These are phyloP conservation scores for Raddia guianensis DNA, from an alignment of 176 grass and related monocot species.

Conservation along the genomic window DNA sequence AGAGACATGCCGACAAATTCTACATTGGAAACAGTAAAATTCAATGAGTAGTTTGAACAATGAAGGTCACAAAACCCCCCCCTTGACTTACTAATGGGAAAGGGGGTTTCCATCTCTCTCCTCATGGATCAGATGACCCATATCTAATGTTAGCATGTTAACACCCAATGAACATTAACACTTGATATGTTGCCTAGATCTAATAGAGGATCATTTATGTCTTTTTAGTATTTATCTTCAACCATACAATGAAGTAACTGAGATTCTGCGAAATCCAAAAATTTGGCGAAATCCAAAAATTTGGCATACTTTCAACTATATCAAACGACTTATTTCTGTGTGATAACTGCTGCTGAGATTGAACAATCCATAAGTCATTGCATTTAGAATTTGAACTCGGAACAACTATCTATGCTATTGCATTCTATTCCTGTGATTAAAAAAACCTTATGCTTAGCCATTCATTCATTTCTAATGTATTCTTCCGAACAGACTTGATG, in stretches of 20 bases:
- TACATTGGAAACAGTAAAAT: conserved; percentile 40
- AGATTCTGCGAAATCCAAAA: not conserved
- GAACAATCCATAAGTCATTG: not conserved
- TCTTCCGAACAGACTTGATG: not conserved
- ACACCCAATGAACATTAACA: too few species aligned
- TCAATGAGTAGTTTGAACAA: not conserved
- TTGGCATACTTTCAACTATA: not conserved
- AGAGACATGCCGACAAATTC: conserved; percentile 94
- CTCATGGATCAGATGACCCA: too few species aligned
- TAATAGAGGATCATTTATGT: not conserved
- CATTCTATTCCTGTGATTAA: not conserved
- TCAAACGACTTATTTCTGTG: not conserved
- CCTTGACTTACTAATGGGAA: too few species aligned
- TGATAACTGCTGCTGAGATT: not conserved
- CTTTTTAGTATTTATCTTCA: not conserved
- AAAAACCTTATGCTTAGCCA: not conserved
- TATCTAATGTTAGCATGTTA: too few species aligned
- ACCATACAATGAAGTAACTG: conserved; percentile 3
- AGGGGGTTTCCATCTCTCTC: too few species aligned
- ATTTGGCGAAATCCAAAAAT: not conserved
- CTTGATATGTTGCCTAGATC: not conserved
- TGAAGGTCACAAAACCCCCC: too few species aligned
- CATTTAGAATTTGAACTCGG: not conserved
- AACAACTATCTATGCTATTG: conserved; percentile 2
- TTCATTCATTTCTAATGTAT: conserved; percentile 8